A percentile compares a stretch with the other conserved stretches of the same genome.
Conservation (phyloP, 78 protist genomes). For the Dictyostelium discoideum region DNA sequence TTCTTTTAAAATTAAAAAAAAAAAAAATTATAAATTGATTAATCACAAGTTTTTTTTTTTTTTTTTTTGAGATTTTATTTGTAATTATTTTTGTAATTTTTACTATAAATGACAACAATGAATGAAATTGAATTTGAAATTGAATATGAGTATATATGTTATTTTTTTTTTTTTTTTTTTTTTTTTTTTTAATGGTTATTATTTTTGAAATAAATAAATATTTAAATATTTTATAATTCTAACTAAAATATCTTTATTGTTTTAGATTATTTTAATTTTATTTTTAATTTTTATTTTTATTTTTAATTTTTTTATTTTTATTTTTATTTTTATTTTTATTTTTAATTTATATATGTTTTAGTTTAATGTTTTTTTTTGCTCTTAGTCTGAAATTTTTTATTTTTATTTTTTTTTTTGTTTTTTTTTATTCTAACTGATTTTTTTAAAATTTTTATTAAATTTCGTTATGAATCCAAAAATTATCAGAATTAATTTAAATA, state of each 20-base stretch:
- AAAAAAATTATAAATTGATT: not conserved
- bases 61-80: not conserved
- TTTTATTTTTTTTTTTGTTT: too few species aligned
- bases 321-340: too few species aligned
- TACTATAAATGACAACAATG: not conserved
- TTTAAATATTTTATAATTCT: too few species aligned
- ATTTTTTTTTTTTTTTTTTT: too few species aligned
- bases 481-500: not conserved
- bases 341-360: too few species aligned
- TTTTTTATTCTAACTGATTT: too few species aligned
- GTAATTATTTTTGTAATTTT: not conserved
- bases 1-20: not conserved
- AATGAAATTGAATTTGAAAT: not conserved
- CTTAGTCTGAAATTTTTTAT: too few species aligned
- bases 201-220: not conserved
- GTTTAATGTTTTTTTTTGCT: too few species aligned
- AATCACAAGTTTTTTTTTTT: not conserved
- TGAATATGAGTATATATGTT: not conserved
- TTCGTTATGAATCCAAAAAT: not conserved
- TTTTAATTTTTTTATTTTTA: too few species aligned
- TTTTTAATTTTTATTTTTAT: too few species aligned
- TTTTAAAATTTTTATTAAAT: too few species aligned
- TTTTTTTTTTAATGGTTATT: not conserved
- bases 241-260: not conserved
- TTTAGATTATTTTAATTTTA: not conserved